Base-by-base conservation (phyloP, 2,329 filamentous ascomycete species). In the Tympanopsis confertula region DNA sequence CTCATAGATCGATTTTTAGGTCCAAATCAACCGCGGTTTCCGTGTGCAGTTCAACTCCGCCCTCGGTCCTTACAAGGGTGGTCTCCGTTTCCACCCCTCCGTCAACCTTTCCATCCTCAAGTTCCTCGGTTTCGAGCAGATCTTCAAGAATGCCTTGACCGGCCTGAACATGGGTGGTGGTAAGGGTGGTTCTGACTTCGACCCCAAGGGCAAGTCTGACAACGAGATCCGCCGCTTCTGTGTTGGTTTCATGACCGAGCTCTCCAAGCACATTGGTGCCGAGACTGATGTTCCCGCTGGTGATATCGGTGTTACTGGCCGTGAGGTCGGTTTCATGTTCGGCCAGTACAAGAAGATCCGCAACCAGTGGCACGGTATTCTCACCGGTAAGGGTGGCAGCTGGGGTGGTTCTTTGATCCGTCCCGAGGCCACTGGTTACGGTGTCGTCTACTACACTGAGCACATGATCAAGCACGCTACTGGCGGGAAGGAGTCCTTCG, bases 141-240 rank as follows among this genome's bases (percentile, higher is more conserved):
- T 89, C 68, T 96, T 96, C 76, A 96, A 96, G 78, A 96, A 96
- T 85, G 91, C 91, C 49, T 70, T 96, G 50, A 96, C 91, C 44
- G 91, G 91, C 56, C 67, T 93, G 55, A 86, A 77, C 69, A 95
- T 98, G 79, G 91, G 91, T 48, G 91, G 91, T 68, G 91, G 84
- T 56, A 96, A 96, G 72, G 91, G 91, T 66, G 91, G 91, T 55
- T 82, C 89, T 60, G 91, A 96, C 71, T 96, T 98, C 62, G 87
- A 96, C 66, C 91, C 91, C 62, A 98, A 96, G 78, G 88, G 87
- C 69, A 96, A 95, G 77, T 84, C 82, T 39, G 88, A 98, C 66
- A 84, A 78, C 61, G 91, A 96, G 75, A 96, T 96, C 68, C 85
- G 91, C 56, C 85, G 86, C 58, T 96, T 98, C 76, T 96, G 89